Base-by-base conservation (phyloP, 1,284 basidiomycete genomes). In the Fomes fomentarius region DNA sequence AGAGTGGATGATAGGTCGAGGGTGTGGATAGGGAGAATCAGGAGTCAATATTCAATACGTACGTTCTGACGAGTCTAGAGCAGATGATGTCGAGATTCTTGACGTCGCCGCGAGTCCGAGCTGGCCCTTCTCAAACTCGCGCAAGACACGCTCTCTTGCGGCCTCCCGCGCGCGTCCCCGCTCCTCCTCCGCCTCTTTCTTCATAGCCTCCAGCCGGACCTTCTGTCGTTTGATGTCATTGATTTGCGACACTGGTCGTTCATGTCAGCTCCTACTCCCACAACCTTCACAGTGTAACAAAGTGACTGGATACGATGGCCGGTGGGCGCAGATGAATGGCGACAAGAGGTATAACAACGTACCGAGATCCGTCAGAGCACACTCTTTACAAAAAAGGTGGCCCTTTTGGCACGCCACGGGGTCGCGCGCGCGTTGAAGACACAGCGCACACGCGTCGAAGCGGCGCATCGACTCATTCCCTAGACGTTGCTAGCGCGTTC, bases 321-420 rank as follows among this genome's bases (percentile, higher is more conserved):
- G n/a, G n/a, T n/a, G n/a, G n/a, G n/a, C n/a, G n/a, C n/a, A n/a
- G n/a, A n/a, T n/a, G n/a, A n/a, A n/a, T n/a, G n/a, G n/a, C n/a
- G n/a, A n/a, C n/a, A n/a, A n/a, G n/a, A n/a, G n/a, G 21, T 17
- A 17, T 46, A 31, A 30, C 30, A 17, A 72, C 86, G 67, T 71
- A 91, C 89, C 69, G 28, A 93, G 80, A 67, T 91, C 90, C 0
- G 85, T 82, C 63, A 88, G 84, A 11, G 86, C 85, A 66, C 94
- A 93, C 71, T 96, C 93, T 65, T 90, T 93, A 80, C 95, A 98
- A 72, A 90, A 93, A 11, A 97, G 66, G 71, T 98, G 95, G 0
- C 96, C 95, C 52, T 89, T 80, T 24, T 82, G 73, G 67, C 95
- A 98, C 10, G 87, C 83, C 26, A 94, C 77, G 0, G 94, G 92